Percentiles rank a stretch among this genome's conserved stretches.
These are phyloP conservation scores for Globisporangium irregulare DNA, from an alignment of 352 stramenopile species.

Conservation along the genomic window DNA sequence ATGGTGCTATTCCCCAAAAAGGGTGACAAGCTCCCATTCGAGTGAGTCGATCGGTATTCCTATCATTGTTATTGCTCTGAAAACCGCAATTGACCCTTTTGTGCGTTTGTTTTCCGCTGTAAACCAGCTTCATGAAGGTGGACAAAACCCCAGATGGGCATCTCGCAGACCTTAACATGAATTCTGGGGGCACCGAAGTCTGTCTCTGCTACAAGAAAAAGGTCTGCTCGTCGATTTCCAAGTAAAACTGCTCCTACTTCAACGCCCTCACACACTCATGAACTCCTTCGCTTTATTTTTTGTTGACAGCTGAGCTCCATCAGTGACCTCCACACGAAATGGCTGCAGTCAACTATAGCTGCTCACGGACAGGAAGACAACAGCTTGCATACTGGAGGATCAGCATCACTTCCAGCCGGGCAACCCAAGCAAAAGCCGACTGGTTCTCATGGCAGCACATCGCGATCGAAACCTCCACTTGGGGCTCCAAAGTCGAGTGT, in stretches of 20 bases:
- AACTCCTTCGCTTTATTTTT: background rate
- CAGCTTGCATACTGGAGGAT: background rate
- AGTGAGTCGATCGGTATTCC: slow-evolving; percentile 27
- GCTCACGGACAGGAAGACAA: background rate
- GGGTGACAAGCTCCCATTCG: slow-evolving; percentile 78
- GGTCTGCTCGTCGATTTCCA: slow-evolving; percentile 25
- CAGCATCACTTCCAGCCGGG: background rate
- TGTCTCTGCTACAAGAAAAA: slow-evolving; percentile 82
- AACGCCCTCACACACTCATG: background rate
- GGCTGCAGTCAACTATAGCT: slow-evolving; percentile 29
- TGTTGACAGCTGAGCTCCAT: slow-evolving; percentile 30
- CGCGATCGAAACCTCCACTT: background rate
- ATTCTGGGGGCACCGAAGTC: slow-evolving; percentile 70
- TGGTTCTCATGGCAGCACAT: background rate
- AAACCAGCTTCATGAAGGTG: slow-evolving; percentile 66
- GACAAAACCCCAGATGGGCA: slow-evolving; percentile 71
- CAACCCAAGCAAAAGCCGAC: background rate
- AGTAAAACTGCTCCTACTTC: background rate
- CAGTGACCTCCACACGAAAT: slow-evolving; percentile 37
- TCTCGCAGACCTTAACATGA: slow-evolving; percentile 68
- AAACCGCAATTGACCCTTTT: background rate
- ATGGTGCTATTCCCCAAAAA: slow-evolving; percentile 78
- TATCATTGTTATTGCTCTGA: background rate
- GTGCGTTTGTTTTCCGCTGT: background rate
- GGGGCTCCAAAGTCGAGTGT: background rate